Conservation (phyloP, 306 rosid genomes). For the Acacia melanoxylon region DNA sequence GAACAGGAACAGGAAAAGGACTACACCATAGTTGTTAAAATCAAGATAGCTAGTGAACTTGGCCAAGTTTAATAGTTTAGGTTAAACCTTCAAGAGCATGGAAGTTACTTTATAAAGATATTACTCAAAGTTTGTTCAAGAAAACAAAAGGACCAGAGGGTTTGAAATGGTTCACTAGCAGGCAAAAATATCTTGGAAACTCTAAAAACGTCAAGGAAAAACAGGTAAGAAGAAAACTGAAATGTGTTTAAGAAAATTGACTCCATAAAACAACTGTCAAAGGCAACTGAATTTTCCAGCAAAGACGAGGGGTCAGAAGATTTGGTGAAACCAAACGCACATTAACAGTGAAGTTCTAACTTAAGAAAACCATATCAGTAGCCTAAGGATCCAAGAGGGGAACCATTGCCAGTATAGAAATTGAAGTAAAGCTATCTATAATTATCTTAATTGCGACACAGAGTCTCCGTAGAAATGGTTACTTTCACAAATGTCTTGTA, state of each 20-base stretch:
- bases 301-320: background rate
- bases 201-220: background rate
- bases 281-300: background rate
- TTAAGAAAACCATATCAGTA: background rate
- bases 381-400: background rate
- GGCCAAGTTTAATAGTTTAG: background rate
- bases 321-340: background rate
- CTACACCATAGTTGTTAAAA: background rate
- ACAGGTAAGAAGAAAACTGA: background rate
- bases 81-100: background rate
- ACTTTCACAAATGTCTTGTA: background rate
- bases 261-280: background rate
- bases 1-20: too few relatives aligned
- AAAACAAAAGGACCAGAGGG: background rate
- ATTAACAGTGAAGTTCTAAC: constrained; percentile 9
- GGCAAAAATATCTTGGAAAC: background rate
- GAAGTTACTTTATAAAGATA: background rate
- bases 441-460: background rate
- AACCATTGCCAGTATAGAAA: background rate
- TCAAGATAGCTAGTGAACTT: background rate
- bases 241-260: background rate
- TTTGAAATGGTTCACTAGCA: background rate
- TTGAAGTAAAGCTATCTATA: background rate
- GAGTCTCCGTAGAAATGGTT: background rate
- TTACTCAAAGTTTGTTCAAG: background rate